phyloP scores from a whole-genome alignment of 352 stramenopile genomes.

The Phytopythium boreale region DNA sequence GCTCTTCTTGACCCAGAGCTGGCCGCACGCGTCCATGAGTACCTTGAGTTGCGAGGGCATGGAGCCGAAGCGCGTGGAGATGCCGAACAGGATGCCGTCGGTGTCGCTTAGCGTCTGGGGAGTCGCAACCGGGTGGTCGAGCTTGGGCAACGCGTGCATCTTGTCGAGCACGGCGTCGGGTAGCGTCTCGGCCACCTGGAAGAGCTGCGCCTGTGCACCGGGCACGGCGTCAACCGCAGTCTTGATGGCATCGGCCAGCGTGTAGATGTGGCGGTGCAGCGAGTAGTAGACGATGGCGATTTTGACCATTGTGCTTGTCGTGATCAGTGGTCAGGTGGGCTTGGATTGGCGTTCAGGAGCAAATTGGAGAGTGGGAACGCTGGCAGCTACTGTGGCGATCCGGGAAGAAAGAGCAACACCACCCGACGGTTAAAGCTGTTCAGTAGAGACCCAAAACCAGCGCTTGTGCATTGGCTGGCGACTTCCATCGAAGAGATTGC shows the following conservation, averaged over 20 bases:
- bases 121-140: constrained; percentile 36
- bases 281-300: constrained; percentile 60
- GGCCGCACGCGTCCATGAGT: constrained; percentile 64
- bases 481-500: too few species aligned
- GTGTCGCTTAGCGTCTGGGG: constrained; percentile 39
- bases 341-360: not conserved
- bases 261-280: constrained; percentile 66
- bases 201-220: constrained; percentile 39
- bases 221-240: constrained; percentile 39
- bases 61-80: constrained; percentile 67
- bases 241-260: constrained; percentile 48
- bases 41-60: constrained; percentile 65
- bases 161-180: constrained; percentile 52
- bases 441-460: too few species aligned
- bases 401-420: not conserved
- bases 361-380: not conserved
- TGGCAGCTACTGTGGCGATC: not conserved
- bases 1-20: constrained; percentile 49
- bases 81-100: constrained; percentile 76
- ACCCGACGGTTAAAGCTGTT: too few species aligned
- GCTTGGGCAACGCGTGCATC: constrained; percentile 55
- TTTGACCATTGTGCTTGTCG: constrained; percentile 16
- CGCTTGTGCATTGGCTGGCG: too few species aligned
- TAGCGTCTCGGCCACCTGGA: constrained; percentile 62
- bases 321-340: not conserved